Base-by-base conservation (phyloP, 208 protist species). In the Dictyostelium gargantuum region DNA sequence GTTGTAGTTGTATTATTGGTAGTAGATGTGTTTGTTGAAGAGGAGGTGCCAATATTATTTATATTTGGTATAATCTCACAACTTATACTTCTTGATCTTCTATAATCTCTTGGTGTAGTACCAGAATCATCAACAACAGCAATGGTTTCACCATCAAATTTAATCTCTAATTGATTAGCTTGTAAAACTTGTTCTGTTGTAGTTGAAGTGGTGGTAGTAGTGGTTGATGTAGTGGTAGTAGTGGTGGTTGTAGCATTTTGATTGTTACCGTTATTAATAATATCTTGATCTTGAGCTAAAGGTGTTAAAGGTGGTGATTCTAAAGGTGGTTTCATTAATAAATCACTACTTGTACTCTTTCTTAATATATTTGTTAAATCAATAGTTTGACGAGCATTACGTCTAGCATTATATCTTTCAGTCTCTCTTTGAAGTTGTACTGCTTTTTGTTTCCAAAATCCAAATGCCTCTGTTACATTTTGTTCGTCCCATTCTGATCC, bases 391-490 rank as follows among this genome's bases (percentile, higher is more conserved):
- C 82, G 15, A 8, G 29, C 42, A 50, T 32, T 89, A 26, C 82
- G 42, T 79, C 82, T 56, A 17, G 66, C 19, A 52, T 79, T 79
- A 9, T 75, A 89, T 50, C 70, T 52, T n/a, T 89, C 82, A 5
- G 82, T 52, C 13, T 89, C 82, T n/a, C 70, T 52, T 66, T 89
- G 74, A 9, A 89, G 11, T 40, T 89, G 68, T 44, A 89, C 58
- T 23, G 82, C 63, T n/a, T 89, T 89, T 48, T 89, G 74, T 74
- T 89, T 89, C 82, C 82, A 89, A 38, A 89, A 89, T n/a, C 68
- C 82, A 79, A 89, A 89, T 38, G 82, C 82, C 11, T 54, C 82
- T 13, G 82, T 89, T 17, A 89, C 82, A 68, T 89, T 89, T 54
- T 89, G 63, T 38, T 89, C 82, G 8, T 89, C 70, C 82, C 82